Base-by-base conservation (phyloP, 495 filamentous ascomycete species). In the Penicillium crystallinum region DNA sequence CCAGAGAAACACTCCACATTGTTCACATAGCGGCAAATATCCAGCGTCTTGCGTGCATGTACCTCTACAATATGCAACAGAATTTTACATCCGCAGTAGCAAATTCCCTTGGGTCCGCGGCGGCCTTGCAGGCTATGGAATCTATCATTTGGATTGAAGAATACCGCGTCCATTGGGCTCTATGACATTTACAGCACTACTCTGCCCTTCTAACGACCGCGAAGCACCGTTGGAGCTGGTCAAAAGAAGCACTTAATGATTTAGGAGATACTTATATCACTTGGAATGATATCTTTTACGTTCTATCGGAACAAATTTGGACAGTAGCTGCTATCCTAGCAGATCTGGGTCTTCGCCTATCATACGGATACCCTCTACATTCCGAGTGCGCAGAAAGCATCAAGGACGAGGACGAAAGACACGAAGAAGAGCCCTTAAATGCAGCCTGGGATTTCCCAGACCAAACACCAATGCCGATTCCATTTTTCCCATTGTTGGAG, bases 131-230 rank as follows among this genome's bases (percentile, higher is more conserved):
- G 18, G 23, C 45, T 12, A 6, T 4, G 12, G 35, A 44, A 27
- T 42, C 48, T 18, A 48, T 56, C 30, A 36, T 29, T 10, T 56
- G 34, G 33, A 41, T 30, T 6, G 54, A 56, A 42, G 54, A 48
- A 41, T 56, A 56, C 21, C 54, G 54, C 48, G 27, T 39, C 11
- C 52, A 56, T 29, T 56, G 12, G 31, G 25, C 49, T 4, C 42
- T 56, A 0, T 56, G n/a, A 11, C 48, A 56, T 43, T 49, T 56
- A 2, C 54, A 38, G 21, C 43, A 48, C 31, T 48, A 42, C 21
- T 52, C 54, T 2, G 8, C 15, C 36, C 42, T 52, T 8, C 48
- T 35, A 23, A 47, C 43, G 41, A 36, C 42, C 19, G 48, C 42
- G 22, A 19, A 7, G 0, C 5, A 18, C 12, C 15, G 42, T 8